Conservation (phyloP, 176 grass and related monocot genomes). For the Dactylis glomerata region DNA sequence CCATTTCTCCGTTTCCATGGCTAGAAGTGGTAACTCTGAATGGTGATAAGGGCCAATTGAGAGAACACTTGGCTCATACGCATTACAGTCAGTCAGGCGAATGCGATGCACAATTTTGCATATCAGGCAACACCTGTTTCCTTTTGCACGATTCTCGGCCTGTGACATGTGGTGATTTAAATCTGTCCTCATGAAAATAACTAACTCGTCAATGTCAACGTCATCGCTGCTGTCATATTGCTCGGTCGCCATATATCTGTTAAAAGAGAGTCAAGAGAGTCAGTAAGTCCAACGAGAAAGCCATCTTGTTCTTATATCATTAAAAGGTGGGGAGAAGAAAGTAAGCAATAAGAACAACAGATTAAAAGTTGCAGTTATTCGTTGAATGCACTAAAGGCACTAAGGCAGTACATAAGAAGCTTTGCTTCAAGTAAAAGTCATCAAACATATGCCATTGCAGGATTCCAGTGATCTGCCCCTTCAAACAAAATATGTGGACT, state of each 20-base stretch:
- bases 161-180: fast-evolving
- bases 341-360: neutral
- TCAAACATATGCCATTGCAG: neutral
- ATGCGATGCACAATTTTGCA: neutral
- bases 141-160: fast-evolving
- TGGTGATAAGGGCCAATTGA: neutral
- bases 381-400: too few species aligned
- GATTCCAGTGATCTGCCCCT: neutral
- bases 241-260: neutral
- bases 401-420: too few species aligned
- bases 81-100: neutral
- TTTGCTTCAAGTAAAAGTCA: too few species aligned
- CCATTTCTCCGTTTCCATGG: neutral
- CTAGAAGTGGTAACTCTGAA: neutral
- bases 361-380: neutral
- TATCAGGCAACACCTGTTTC: neutral
- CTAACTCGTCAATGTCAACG: neutral
- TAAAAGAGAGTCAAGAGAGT: neutral
- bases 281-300: neutral
- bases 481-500: too few species aligned
- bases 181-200: neutral
- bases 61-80: neutral
- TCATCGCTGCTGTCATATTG: neutral
- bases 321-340: neutral
- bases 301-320: neutral